A percentile compares a stretch with the other conserved stretches of the same genome.
These are phyloP conservation scores for Ochetophila trinervis DNA, from an alignment of 306 rosid genomes.

Conservation along the genomic window DNA sequence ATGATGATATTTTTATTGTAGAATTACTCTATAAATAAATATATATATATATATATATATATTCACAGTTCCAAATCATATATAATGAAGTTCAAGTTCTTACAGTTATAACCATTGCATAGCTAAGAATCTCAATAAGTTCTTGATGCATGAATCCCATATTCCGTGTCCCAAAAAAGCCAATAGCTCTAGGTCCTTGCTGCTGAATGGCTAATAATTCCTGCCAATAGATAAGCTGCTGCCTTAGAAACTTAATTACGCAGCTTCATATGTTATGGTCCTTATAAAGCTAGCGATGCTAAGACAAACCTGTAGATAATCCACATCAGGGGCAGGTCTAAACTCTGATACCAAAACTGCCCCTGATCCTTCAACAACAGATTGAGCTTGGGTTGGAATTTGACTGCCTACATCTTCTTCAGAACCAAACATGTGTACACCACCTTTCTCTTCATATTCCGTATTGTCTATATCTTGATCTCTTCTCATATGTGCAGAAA, in stretches of 20 bases:
- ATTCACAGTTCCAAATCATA: slow-evolving; percentile 15
- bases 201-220: slow-evolving; percentile 98
- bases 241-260: background rate
- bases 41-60: too few relatives aligned
- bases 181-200: slow-evolving; percentile 98
- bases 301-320: slow-evolving; percentile 77
- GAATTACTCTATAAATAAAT: too few relatives aligned
- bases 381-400: slow-evolving; percentile 85
- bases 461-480: slow-evolving; percentile 32
- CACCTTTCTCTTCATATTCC: slow-evolving; percentile 33
- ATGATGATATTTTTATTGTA: too few relatives aligned
- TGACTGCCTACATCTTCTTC: slow-evolving; percentile 63
- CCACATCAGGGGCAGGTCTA: slow-evolving; percentile 79
- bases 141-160: slow-evolving; percentile 99
- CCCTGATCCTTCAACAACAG: slow-evolving; percentile 79
- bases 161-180: slow-evolving; percentile 95
- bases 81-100: slow-evolving; percentile 33
- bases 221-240: slow-evolving; percentile 32
- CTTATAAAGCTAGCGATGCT: background rate
- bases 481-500: slow-evolving; percentile 51
- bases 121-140: slow-evolving; percentile 96
- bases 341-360: slow-evolving; percentile 53
- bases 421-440: slow-evolving; percentile 50
- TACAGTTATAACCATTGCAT: slow-evolving; percentile 99
- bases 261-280: background rate